Percentiles rank a stretch among this genome's conserved stretches.
Evolutionary conservation across 257 asterid species (phyloP).

Genomic region (Solanum lignicaule): DNA sequence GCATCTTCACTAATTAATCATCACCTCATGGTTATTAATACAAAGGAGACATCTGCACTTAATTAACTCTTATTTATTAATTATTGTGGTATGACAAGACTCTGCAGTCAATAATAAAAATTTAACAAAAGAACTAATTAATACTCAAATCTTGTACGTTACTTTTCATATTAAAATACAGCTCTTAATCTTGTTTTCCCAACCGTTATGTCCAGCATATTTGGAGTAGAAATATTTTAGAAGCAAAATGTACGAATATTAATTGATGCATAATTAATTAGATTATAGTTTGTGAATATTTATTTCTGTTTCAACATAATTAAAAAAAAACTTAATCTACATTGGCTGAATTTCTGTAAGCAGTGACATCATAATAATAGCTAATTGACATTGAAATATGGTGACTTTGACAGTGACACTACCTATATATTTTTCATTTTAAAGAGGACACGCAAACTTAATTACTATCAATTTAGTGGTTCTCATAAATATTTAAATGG

Average conservation of each 20-base stretch:
- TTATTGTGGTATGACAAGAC: background rate
- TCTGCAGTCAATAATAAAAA: background rate
- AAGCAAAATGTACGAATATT: background rate
- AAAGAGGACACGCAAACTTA: background rate
- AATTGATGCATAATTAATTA: background rate
- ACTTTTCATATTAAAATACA: slow-evolving; percentile 10
- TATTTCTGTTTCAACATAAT: slow-evolving; percentile 4
- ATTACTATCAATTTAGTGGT: background rate
- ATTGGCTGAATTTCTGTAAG: slow-evolving; percentile 13
- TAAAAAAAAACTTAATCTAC: background rate
- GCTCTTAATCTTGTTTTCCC: slow-evolving; percentile 27
- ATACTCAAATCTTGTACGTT: slow-evolving; percentile 9
- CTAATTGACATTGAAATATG: slow-evolving; percentile 9
- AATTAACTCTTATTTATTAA: background rate
- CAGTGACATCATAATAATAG: slow-evolving; percentile 22
- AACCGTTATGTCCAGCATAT: slow-evolving; percentile 40
- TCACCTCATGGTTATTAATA: background rate
- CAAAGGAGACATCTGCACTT: background rate
- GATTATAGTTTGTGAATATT: background rate
- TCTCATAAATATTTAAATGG: background rate
- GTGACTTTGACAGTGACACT: slow-evolving; percentile 25
- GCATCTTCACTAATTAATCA: background rate
- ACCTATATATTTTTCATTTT: background rate
- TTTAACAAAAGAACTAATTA: background rate
- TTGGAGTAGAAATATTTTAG: slow-evolving; percentile 9